Percentiles rank a stretch among this genome's conserved stretches.
Conservation (phyloP, 805 yeast species). For the Candida pseudoglaebosa region DNA sequence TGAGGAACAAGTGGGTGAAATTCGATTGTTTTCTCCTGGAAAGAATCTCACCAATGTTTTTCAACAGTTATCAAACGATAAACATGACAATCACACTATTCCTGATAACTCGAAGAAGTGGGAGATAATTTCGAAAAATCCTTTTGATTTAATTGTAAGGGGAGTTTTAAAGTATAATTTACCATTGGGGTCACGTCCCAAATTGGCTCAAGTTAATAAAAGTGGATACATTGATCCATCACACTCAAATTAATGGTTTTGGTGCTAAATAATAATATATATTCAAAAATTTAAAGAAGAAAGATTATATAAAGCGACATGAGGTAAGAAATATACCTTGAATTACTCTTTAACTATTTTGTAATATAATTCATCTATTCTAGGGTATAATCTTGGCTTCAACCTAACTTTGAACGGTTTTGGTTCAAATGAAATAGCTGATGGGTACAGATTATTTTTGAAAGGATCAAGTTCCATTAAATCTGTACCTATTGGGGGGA, state of each 20-base stretch:
- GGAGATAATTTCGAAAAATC: slow-evolving; percentile 69
- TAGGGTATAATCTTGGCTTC: slow-evolving; percentile 17
- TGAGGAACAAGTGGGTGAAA: slow-evolving; percentile 59
- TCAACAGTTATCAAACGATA: neutral
- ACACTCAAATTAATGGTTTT: neutral
- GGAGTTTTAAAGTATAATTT: slow-evolving; percentile 77
- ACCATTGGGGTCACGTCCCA: slow-evolving; percentile 50
- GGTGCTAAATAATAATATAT: too few relatives aligned
- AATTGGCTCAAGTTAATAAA: slow-evolving; percentile 60
- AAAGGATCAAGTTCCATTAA: slow-evolving; percentile 51
- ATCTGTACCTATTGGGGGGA: slow-evolving; percentile 27
- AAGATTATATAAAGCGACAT: neutral
- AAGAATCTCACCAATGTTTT: slow-evolving; percentile 29
- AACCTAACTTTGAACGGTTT: slow-evolving; percentile 28
- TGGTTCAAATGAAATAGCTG: slow-evolving; percentile 64
- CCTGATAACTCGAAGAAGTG: slow-evolving; percentile 55
- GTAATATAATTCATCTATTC: slow-evolving; percentile 19
- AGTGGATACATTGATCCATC: slow-evolving; percentile 54
- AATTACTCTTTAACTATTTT: slow-evolving; percentile 6
- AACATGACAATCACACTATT: slow-evolving; percentile 15
- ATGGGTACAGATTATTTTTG: slow-evolving; percentile 46
- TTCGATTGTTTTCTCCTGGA: slow-evolving; percentile 75
- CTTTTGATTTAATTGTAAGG: slow-evolving; percentile 79
- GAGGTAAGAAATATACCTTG: neutral
- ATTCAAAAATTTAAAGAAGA: neutral